Base-by-base conservation (phyloP, 768 basidiomycete genomes). In the Tremella yokohamensis region DNA sequence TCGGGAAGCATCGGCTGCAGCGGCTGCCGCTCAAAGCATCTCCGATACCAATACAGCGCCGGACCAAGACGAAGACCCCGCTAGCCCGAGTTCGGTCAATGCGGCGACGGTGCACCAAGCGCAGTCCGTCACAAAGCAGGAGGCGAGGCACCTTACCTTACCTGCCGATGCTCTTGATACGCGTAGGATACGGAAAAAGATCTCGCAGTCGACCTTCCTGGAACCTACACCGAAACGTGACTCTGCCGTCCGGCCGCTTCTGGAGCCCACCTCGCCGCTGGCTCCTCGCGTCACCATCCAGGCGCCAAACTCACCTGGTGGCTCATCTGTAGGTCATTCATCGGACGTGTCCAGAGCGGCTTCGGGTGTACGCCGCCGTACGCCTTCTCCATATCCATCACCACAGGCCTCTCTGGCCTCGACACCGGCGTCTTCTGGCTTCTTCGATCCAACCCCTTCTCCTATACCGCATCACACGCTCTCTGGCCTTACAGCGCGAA, bases 401-500 rank as follows among this genome's bases (percentile, higher is more conserved):
- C 57, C 50, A 7, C 42, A 51, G 6, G 34, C 29, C 0, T 54
- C 52, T 9, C 20, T n/a, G 37, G 9, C 37, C n/a, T 19, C 44
- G 20, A 22, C 24, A 3, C 29, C 29, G 6, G 19, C 49, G 0
- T 25, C 22, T 3, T 38, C 40, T n/a, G 40, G 11, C 3, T 56
- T 45, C n/a, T 45, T 45, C 42, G 42, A 22, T 45, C 49, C 37
- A 12, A 40, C 15, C 49, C 20, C 48, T 45, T 60, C 52, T 50
- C 44, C 53, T 13, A 19, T 19, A 26, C 20, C 22, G 11, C 44
- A 29, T 26, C 56, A 37, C 20, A 24, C 22, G 61, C 62, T 13
- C 64, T 22, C 69, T 8, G 64, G 60, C 7, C 64, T 64, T 47
- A 58, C 59, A 6, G 57, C 62, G 1, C 47, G 60, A 2, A 71